phyloP scores from a whole-genome alignment of 192 early-diverging fungal genomes.

The Polychytrium aggregatum region DNA sequence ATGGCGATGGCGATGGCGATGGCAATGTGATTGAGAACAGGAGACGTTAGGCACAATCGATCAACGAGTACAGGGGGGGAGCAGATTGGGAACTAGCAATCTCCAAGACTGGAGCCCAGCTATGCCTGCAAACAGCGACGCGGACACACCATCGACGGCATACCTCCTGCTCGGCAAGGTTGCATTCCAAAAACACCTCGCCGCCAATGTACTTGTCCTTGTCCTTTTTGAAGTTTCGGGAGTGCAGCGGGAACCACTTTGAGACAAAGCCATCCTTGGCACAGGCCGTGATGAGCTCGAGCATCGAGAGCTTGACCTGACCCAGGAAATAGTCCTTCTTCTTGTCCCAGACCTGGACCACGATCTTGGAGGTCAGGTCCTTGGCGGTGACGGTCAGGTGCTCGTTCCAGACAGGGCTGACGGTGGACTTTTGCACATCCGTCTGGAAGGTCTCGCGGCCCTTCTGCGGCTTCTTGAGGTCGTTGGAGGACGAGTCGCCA shows the following conservation, averaged over 20 bases:
- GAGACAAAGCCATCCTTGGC: constrained; percentile 17
- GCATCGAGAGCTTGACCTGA: constrained; percentile 21
- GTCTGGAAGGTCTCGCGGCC: constrained; percentile 27
- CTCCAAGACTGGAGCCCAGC: no score
- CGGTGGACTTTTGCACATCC: constrained; percentile 17
- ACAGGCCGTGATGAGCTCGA: constrained; percentile 25
- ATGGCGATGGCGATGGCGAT: no score
- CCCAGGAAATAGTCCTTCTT: constrained; percentile 42
- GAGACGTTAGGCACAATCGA: no score
- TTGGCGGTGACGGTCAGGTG: constrained; percentile 24
- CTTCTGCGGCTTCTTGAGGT: constrained; percentile 11
- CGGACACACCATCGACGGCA: no score
- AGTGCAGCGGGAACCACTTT: constrained; percentile 22
- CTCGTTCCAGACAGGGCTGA: constrained; percentile 38
- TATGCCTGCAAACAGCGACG: no score
- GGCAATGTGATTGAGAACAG: no score
- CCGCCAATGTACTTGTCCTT: constrained; percentile 53
- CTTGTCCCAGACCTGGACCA: constrained; percentile 34
- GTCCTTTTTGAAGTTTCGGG: constrained; percentile 24
- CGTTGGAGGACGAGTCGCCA: constrained; percentile 11
- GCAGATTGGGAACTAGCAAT: no score
- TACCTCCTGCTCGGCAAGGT: constrained; percentile 20
- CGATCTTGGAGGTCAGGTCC: constrained; percentile 24
- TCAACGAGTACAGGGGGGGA: no score
- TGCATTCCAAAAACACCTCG: constrained; percentile 29